Percentiles rank a stretch among this genome's conserved stretches.
Conservation (phyloP, 257 asterid species). For the Galeopsis tetrahit region DNA sequence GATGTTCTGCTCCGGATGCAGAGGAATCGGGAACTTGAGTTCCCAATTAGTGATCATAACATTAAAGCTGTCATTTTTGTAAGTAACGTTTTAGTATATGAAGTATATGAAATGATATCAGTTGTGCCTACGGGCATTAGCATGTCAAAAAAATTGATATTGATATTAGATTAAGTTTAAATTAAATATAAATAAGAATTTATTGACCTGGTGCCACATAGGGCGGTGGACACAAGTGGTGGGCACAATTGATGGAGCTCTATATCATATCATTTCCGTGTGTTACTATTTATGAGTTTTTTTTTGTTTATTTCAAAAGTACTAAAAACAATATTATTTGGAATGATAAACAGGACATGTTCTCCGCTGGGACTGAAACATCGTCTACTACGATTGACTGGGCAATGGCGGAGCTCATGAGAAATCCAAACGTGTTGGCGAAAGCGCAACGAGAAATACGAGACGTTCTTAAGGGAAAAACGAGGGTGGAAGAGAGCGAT, state of each 20-base stretch:
- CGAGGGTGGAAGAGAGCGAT: conserved; percentile 25
- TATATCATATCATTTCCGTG: too few relatives aligned
- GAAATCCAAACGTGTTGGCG: conserved; percentile 38
- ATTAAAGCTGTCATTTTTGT: conserved; percentile 46
- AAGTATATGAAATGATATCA: too few relatives aligned
- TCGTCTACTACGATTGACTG: conserved; percentile 35
- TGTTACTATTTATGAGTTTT: too few relatives aligned
- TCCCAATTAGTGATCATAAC: conserved; percentile 36
- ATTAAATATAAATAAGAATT: too few relatives aligned
- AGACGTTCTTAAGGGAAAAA: conserved; percentile 30
- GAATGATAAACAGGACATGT: conserved; percentile 50
- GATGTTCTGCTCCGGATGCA: conserved; percentile 40
- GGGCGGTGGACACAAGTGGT: too few relatives aligned
- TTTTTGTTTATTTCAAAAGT: neutral
- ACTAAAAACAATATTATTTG: too few relatives aligned
- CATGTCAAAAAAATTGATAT: too few relatives aligned
- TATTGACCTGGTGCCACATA: too few relatives aligned
- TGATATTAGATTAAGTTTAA: too few relatives aligned
- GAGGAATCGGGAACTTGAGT: conserved; percentile 26
- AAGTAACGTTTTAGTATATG: too few relatives aligned
- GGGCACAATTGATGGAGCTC: too few relatives aligned
- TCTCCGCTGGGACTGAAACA: conserved; percentile 44
- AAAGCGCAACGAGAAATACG: conserved; percentile 37
- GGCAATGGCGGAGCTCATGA: conserved; percentile 49
- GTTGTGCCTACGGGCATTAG: too few relatives aligned